A percentile compares a stretch with the other conserved stretches of the same genome.
Evolutionary conservation across 2,329 filamentous ascomycete species (phyloP).

Genomic region (Biscogniauxia marginata): DNA sequence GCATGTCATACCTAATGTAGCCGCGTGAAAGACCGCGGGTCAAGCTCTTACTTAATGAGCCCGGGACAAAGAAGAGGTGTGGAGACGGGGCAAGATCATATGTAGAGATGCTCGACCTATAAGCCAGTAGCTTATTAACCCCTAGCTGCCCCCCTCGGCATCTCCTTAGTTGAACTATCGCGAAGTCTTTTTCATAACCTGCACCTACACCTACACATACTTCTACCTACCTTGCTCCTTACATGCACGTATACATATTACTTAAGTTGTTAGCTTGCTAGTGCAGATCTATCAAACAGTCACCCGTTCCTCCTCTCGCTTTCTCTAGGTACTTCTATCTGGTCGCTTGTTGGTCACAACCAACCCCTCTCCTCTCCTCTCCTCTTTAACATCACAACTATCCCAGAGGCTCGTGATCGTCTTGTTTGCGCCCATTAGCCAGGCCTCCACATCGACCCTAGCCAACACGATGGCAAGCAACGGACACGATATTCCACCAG

Average conservation of each 20-base stretch:
- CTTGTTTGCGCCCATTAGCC: no score
- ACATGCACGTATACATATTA: not conserved
- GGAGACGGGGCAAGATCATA: not conserved
- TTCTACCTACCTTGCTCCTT: not conserved
- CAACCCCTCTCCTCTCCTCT: not conserved
- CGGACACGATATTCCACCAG: constrained; percentile 27
- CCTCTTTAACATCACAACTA: not conserved
- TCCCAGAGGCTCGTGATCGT: no score
- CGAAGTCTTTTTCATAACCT: not conserved
- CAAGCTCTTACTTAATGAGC: not conserved
- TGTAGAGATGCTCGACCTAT: no score
- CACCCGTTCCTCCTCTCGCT: not conserved
- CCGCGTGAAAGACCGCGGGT: not conserved
- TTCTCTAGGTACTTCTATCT: not conserved
- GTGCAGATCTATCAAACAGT: not conserved
- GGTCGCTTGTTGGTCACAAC: not conserved
- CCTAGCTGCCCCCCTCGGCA: not conserved
- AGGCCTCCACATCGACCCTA: not conserved
- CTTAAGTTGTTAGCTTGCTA: not conserved
- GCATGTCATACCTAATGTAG: constrained; percentile 1
- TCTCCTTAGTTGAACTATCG: not conserved
- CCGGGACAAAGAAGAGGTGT: not conserved
- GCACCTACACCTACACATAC: no score
- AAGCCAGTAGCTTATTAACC: not conserved
- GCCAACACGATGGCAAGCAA: constrained; percentile 25